Base-by-base conservation (phyloP, 441 rosid genomes). In the Melastoma candidum region DNA sequence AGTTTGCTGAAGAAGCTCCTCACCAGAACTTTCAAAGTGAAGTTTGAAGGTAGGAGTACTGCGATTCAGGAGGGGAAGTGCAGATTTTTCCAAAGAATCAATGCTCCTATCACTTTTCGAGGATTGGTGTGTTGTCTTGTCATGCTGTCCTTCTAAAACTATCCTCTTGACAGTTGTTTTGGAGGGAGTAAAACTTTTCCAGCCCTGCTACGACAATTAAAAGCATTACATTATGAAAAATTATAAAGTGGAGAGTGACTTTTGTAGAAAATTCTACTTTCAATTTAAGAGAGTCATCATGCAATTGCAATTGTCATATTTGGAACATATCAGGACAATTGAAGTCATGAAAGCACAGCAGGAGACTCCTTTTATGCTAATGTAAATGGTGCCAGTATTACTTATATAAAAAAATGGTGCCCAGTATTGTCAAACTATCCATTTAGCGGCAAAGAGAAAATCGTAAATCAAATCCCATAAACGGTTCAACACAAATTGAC, bases 151-250 rank as follows among this genome's bases (percentile, higher is more conserved):
- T 74, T 84, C 66, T 72, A 85, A 68, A 74, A 81, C 74, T 61
- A 89, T 77, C 80, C 99, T 80, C 75, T 83, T 89, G 44, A 89
- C 86, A 59, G 87, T 93, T 65, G 99, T 93, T 68, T 83, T 93
- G 49, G 95, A 76, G 56, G 99, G 96, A 74, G 82, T 88, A 74
- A 83, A 93, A 62, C 77, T 80, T 54, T 83, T 82, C 95, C 84
- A 83, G 65, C 83, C 83, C 99, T 93, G 80, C 61, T 70, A 54
- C 63, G 3, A 26, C 27, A 43, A 44, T 43, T 0, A 44, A 11
- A 50, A 29, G 3, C 36, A 29, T 29, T 29, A 29, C 36, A 29
- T 29, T 29, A 29, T 29, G 36, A 29, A 29, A 1, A 29, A 29
- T 29, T 29, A 27, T 4, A 13, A 1, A 0, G 17, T 12, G 25